Percentiles rank a stretch among this genome's conserved stretches.
Evolutionary conservation across 441 rosid genomes (phyloP).

Genomic region (Adansonia rubrostipa): DNA sequence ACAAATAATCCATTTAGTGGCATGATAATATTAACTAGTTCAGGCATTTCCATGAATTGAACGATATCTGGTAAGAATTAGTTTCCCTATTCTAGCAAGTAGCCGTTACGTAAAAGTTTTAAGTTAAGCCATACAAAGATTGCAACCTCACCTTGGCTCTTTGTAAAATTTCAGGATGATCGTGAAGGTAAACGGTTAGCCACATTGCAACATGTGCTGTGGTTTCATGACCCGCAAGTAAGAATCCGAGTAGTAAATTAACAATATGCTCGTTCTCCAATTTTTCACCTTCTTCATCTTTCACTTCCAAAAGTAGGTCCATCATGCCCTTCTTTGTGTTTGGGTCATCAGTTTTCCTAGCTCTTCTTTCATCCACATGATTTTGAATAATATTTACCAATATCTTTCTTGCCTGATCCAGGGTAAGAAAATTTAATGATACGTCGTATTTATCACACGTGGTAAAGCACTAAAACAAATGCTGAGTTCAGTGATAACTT

Average conservation of each 20-base stretch:
- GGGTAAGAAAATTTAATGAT: too few species aligned
- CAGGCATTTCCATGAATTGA: too few species aligned
- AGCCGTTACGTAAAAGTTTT: background rate
- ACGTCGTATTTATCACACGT: background rate
- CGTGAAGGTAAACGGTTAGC: conserved; percentile 21
- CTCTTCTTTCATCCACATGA: conserved; percentile 23
- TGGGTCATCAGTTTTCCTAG: background rate
- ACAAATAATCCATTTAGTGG: too few species aligned
- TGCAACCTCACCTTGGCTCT: conserved; percentile 32
- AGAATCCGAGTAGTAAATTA: conserved; percentile 23
- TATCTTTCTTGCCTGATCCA: conserved; percentile 20
- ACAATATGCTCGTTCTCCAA: conserved; percentile 22
- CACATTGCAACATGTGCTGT: conserved; percentile 31
- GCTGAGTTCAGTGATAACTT: too few species aligned
- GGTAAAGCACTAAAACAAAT: too few species aligned
- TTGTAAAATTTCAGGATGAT: conserved; percentile 28
- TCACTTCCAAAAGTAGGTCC: conserved; percentile 29
- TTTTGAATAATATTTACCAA: conserved; percentile 24
- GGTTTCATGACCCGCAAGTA: conserved; percentile 35
- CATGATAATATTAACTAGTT: too few species aligned
- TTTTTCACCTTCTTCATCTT: conserved; percentile 28
- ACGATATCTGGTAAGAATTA: too few species aligned
- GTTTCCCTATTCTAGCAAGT: background rate
- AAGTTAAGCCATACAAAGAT: background rate
- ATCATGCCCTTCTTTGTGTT: conserved; percentile 18